Conservation (phyloP, 2,329 filamentous ascomycete species). For the Sordariomycetes sp. region DNA sequence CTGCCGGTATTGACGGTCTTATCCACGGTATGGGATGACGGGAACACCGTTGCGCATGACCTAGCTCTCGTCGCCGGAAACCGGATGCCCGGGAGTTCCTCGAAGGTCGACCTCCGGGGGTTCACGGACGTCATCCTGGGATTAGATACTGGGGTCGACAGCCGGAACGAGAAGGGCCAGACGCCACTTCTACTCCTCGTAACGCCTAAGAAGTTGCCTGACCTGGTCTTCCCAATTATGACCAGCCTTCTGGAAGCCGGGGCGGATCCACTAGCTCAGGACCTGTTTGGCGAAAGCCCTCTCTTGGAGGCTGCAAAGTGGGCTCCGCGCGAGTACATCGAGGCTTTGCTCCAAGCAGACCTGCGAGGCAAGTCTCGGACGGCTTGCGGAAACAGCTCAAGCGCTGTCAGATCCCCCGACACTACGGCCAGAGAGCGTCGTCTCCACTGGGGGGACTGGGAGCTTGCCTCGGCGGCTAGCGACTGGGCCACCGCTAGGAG, state of each 20-base stretch:
- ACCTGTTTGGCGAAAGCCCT: not conserved
- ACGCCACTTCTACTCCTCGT: not conserved
- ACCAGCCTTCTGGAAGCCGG: not conserved
- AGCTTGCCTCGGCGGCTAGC: not conserved
- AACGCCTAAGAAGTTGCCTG: not conserved
- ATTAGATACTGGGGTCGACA: not conserved
- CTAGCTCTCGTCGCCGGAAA: not conserved
- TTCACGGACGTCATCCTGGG: not conserved
- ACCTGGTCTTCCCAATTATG: not conserved
- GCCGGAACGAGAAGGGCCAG: not conserved
- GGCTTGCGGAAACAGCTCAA: not conserved
- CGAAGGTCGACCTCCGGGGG: not conserved
- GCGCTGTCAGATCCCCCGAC: not conserved
- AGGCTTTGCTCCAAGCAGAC: not conserved
- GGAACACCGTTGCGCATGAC: too few relatives aligned
- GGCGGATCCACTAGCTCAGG: not conserved
- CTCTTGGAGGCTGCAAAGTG: not conserved
- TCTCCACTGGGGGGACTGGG: not conserved
- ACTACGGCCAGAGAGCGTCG: not conserved
- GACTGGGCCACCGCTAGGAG: not conserved
- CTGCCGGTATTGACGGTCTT: not conserved
- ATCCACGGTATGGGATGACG: too few relatives aligned
- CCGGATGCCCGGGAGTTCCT: too few relatives aligned
- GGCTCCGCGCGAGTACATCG: not conserved
- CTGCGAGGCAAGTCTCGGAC: not conserved